Base-by-base conservation (phyloP, 2,329 filamentous ascomycete species). In the Apiospora saccharicola region DNA sequence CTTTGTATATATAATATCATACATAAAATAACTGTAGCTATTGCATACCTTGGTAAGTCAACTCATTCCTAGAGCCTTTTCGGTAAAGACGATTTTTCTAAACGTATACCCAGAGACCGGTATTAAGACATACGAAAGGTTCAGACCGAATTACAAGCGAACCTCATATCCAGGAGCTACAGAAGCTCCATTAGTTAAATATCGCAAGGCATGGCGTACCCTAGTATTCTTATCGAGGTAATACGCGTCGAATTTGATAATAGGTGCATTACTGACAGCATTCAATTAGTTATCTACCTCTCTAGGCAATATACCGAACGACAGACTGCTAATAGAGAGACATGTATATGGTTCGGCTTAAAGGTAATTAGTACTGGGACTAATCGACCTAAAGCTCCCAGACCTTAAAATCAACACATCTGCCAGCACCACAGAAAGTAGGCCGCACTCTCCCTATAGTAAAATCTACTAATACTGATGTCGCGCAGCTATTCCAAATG, bases 1-100 rank as follows among this genome's bases (percentile, higher is more conserved):
- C 73, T 81, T 26, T 77, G 79, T 43, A 73, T 81, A 75, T 80
- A 77, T 73, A 81, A 81, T 70, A 72, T 81, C 7, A 73, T 81
- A 74, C 73, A 74, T 69, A 79, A 79, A 41, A 75, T 78, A 4
- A 78, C 76, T 0, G 75, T 78, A 16, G 77, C 79, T 1, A 72
- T 80, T n/a, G 75, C 76, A 4, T 80, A 79, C 73, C 72, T 79
- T n/a, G 79, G 78, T 80, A 49, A 67, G 76, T 68, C 34, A 70
- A 43, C 67, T 30, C 1, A 8, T 1, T 51, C 10, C 14, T 47
- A 43, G 19, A 24, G 67, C 22, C 41, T n/a, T 61, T 37, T 37
- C 34, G 34, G 34, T 37, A 7, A 37, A 37, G 34, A 37, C 34
- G 34, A 37, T n/a, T 37, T 37, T 26, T 61, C 30, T 37, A n/a